Conservation (phyloP, 73 alveolate genomes). For the Paramecium biaurelia region DNA sequence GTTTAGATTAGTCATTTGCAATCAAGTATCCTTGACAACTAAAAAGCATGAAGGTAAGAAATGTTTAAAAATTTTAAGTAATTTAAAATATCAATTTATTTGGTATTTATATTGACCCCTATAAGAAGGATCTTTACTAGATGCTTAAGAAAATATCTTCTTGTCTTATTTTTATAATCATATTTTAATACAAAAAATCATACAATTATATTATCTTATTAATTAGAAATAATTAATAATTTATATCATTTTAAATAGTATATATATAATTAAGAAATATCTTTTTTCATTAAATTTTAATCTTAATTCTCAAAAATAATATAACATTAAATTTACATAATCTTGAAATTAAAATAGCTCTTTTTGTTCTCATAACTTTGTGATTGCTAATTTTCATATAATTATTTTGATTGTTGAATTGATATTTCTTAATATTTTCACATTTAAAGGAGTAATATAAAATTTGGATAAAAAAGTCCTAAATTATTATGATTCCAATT, state of each 20-base stretch:
- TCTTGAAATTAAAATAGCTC: too few relatives aligned
- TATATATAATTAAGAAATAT: background rate
- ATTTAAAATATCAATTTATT: background rate
- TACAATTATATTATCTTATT: background rate
- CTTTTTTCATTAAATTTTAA: background rate
- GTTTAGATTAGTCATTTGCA: background rate
- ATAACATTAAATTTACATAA: too few relatives aligned
- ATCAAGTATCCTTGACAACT: background rate
- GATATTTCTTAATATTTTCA: too few relatives aligned
- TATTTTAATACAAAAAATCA: background rate
- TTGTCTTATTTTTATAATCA: background rate
- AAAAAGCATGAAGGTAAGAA: background rate
- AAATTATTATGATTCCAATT: too few relatives aligned
- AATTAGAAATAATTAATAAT: background rate
- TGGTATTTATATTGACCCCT: background rate
- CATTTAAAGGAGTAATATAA: too few relatives aligned
- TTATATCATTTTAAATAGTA: background rate
- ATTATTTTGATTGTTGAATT: too few relatives aligned
- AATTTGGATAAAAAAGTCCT: too few relatives aligned
- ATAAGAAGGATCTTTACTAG: background rate
- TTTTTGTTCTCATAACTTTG: too few relatives aligned
- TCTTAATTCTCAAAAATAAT: background rate
- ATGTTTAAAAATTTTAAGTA: background rate
- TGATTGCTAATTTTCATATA: too few relatives aligned
- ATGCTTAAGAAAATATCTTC: background rate